These are phyloP conservation scores for Leptomonas pyrrhocoris DNA, from an alignment of 208 protist species.

Conservation along the genomic window DNA sequence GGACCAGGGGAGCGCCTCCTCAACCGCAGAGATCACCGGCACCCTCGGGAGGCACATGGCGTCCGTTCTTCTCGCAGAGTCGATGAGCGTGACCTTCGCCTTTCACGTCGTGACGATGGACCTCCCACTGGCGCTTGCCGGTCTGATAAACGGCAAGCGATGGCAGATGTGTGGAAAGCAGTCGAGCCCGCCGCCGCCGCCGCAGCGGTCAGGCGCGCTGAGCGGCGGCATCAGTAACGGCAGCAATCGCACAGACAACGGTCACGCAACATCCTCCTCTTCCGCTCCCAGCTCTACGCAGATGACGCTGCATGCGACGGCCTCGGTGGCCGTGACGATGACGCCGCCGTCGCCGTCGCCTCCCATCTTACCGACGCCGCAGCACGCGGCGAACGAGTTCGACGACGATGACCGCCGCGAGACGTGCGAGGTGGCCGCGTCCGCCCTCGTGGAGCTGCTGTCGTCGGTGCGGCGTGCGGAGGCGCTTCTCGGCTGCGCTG, in stretches of 20 bases:
- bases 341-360: slow-evolving; percentile 1
- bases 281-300: background rate
- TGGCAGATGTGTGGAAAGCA: slow-evolving; percentile 19
- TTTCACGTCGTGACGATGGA: slow-evolving; percentile 29
- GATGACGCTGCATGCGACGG: background rate
- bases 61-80: slow-evolving; percentile 13
- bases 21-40: background rate
- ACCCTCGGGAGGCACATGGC: slow-evolving; percentile 12
- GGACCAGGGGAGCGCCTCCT: background rate
- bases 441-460: slow-evolving; percentile 19
- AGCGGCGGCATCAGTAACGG: background rate
- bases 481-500: slow-evolving; percentile 2
- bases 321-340: slow-evolving; percentile 6
- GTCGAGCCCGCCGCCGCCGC: background rate
- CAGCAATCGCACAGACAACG: background rate
- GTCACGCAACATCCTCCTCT: background rate
- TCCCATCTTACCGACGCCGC: background rate
- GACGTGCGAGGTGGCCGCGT: slow-evolving; percentile 20
- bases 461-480: slow-evolving; percentile 10
- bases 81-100: slow-evolving; percentile 10
- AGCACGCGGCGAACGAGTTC: background rate
- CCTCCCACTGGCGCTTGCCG: slow-evolving; percentile 20
- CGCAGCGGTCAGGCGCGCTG: background rate
- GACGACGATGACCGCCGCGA: slow-evolving; percentile 23
- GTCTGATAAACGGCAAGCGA: slow-evolving; percentile 25